Evolutionary conservation across 2,329 filamentous ascomycete species (phyloP).

Genomic region (Paraphaeosphaeria sporulosa): DNA sequence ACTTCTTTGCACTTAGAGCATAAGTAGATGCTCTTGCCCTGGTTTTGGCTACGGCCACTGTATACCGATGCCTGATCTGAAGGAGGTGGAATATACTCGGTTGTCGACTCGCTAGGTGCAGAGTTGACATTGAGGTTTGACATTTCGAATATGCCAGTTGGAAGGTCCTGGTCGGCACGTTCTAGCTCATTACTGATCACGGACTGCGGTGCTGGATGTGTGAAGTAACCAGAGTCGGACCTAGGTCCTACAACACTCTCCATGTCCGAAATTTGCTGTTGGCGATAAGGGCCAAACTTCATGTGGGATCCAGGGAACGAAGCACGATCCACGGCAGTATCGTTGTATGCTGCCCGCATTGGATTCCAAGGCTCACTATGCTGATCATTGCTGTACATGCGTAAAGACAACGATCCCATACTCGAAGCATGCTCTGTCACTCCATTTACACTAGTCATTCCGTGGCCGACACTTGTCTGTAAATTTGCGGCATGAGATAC

Average conservation of each 20-base stretch:
- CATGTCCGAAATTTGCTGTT: constrained; percentile 32
- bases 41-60: constrained; percentile 33
- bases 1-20: constrained; percentile 34
- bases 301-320: constrained; percentile 19
- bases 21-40: constrained; percentile 20
- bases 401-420: constrained; percentile 4
- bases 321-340: constrained; percentile 9
- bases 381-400: constrained; percentile 9
- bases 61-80: constrained; percentile 36
- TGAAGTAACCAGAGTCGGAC: constrained; percentile 46
- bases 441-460: background rate
- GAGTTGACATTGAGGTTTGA: constrained; percentile 27
- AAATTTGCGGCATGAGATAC: background rate
- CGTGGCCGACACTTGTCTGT: background rate
- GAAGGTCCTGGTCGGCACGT: constrained; percentile 28
- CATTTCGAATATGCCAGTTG: constrained; percentile 25
- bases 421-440: constrained; percentile 3
- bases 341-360: constrained; percentile 26
- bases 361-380: constrained; percentile 40
- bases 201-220: constrained; percentile 38
- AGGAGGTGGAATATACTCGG: constrained; percentile 20
- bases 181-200: constrained; percentile 40
- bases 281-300: constrained; percentile 27
- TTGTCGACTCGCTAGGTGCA: constrained; percentile 24
- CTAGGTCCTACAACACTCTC: constrained; percentile 24